Conservation (phyloP, 179 eudicot genomes). For the Silene coronaria region DNA sequence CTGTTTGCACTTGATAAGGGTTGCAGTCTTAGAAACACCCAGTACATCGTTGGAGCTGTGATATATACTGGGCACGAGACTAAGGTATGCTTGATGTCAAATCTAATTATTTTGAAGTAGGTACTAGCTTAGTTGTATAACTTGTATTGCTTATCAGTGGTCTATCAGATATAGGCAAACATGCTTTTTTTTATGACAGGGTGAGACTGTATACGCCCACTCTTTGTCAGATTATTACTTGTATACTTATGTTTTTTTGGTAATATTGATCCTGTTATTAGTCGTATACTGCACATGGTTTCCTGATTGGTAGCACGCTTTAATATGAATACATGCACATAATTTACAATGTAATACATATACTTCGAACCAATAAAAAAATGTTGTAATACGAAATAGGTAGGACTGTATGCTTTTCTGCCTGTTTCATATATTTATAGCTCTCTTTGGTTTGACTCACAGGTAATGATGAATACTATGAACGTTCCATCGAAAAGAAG, state of each 20-base stretch:
- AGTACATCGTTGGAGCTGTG: constrained; percentile 78
- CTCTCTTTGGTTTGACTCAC: constrained; percentile 26
- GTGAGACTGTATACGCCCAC: not conserved
- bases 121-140: too few species aligned
- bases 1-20: constrained; percentile 51
- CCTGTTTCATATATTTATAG: constrained; percentile 6
- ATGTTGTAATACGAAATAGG: too few species aligned
- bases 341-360: too few species aligned
- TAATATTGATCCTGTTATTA: constrained; percentile 9
- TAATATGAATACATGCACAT: too few species aligned
- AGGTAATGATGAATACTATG: constrained; percentile 99
- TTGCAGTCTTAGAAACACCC: constrained; percentile 90
- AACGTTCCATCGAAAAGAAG: constrained; percentile 98
- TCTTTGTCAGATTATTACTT: not conserved
- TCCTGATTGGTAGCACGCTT: too few species aligned
- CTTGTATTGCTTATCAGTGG: constrained; percentile 1
- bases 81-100: constrained; percentile 44
- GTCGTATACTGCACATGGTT: not conserved
- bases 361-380: too few species aligned
- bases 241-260: constrained; percentile 5
- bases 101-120: constrained; percentile 10
- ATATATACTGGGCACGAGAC: constrained; percentile 93
- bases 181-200: not conserved
- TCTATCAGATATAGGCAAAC: constrained; percentile 10
- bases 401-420: not conserved